Conservation (phyloP, 225 moss, liverwort and hornwort species). For the Marchantia paleacea region DNA sequence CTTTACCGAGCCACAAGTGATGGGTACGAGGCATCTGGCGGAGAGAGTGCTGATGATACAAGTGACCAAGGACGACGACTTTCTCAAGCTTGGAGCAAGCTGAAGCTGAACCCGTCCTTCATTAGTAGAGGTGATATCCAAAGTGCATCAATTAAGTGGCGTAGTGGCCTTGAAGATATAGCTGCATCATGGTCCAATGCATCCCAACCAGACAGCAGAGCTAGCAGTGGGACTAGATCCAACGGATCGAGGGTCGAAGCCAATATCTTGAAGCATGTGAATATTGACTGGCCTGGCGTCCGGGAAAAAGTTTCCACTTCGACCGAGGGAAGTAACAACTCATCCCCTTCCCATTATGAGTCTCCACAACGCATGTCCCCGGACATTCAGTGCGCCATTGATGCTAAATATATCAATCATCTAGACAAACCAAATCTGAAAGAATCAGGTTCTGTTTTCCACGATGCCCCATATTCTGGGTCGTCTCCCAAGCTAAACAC, state of each 20-base stretch:
- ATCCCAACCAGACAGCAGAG: slow-evolving; percentile 49
- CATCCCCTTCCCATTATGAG: slow-evolving; percentile 62
- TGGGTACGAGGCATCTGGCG: slow-evolving; percentile 87
- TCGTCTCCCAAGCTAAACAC: slow-evolving; percentile 22
- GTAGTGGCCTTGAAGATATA: slow-evolving; percentile 56
- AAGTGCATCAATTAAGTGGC: slow-evolving; percentile 44
- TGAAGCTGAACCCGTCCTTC: slow-evolving; percentile 43
- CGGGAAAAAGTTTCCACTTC: slow-evolving; percentile 54
- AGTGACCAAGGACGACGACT: slow-evolving; percentile 60
- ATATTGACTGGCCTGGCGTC: slow-evolving; percentile 62
- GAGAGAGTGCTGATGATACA: slow-evolving; percentile 70
- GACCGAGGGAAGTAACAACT: slow-evolving; percentile 64
- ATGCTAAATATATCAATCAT: slow-evolving; percentile 18
- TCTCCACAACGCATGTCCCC: slow-evolving; percentile 48
- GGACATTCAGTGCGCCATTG: slow-evolving; percentile 38
- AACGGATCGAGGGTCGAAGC: slow-evolving; percentile 77
- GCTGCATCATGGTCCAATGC: slow-evolving; percentile 28
- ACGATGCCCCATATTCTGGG: slow-evolving; percentile 18
- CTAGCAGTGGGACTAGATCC: slow-evolving; percentile 50
- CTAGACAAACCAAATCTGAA: slow-evolving; percentile 17
- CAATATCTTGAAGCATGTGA: slow-evolving; percentile 69
- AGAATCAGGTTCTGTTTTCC: slow-evolving; percentile 5
- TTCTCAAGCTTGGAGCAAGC: slow-evolving; percentile 59
- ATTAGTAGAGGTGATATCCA: slow-evolving; percentile 37
- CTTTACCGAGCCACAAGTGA: slow-evolving; percentile 64